These are phyloP conservation scores for Serendipita indica DNA, from an alignment of 768 basidiomycete genomes.

Conservation along the genomic window DNA sequence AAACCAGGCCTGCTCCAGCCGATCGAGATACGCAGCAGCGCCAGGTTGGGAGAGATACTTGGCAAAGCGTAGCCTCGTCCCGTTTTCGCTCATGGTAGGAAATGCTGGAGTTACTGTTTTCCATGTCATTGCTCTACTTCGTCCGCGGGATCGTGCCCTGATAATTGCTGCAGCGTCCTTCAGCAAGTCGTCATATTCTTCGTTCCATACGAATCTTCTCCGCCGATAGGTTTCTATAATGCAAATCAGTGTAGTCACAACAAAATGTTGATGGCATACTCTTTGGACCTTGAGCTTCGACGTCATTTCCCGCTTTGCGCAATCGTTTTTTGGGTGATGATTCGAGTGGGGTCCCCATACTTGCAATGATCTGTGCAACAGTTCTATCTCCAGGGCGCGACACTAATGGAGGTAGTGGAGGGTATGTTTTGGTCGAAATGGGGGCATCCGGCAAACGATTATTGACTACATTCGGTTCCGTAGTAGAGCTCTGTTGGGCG, in stretches of 20 bases:
- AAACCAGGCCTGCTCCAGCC: conserved; percentile 72
- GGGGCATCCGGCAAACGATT: too few relatives aligned
- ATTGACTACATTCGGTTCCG: too few relatives aligned
- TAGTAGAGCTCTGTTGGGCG: background rate
- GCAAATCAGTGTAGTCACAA: background rate
- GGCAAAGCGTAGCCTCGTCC: conserved; percentile 51
- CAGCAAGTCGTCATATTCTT: conserved; percentile 77
- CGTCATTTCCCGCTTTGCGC: background rate
- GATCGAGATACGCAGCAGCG: conserved; percentile 58
- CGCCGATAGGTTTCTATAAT: conserved; percentile 29
- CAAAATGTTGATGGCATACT: background rate
- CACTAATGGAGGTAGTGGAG: background rate
- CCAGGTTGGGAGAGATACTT: conserved; percentile 36
- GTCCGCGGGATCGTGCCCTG: conserved; percentile 50
- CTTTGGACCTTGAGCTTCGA: too few relatives aligned
- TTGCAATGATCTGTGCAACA: background rate
- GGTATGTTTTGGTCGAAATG: background rate
- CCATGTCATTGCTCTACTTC: conserved; percentile 47
- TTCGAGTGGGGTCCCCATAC: background rate
- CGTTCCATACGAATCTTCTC: conserved; percentile 62
- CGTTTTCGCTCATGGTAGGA: conserved; percentile 56
- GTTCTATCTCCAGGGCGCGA: background rate
- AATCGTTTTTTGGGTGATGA: background rate
- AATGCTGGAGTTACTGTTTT: conserved; percentile 65
- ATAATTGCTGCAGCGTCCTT: conserved; percentile 76